Evolutionary conservation across 139 green algal genomes (phyloP), one percentile per base, ranked within the genome.

Genomic region (Tetraselmis chui): DNA sequence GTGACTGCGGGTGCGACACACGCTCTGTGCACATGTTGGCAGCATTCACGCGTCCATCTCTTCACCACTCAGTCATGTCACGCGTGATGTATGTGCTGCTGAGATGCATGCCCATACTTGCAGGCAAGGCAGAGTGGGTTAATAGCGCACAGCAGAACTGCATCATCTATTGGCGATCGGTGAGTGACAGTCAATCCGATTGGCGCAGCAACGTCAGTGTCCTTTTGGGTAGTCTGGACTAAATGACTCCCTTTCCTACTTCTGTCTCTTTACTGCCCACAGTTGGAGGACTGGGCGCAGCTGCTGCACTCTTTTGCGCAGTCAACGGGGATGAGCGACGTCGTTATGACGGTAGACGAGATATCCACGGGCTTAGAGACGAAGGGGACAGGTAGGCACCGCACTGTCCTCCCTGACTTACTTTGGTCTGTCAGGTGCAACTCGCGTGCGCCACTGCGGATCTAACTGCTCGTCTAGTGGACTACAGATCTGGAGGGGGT

Each of bases 321-420:
- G 23, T 84, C 31, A 0, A 88, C 78, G 22, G 92, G 89, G 28
- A 76, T 94, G 31, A 83, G 85, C 59, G 91, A 91, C 82, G 86
- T 77, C 2, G 91, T 95, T 25, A 92, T 94, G 81, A 91, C 87
- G 18, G 23, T 92, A 29, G 86, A 92, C 22, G 89, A 93, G 59
- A 76, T 92, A 29, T 45, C 77, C 22, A 28, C 31, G 0, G 89
- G 91, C 0, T 84, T 91, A 30, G 92, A 93, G 2, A 88, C 91
- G 32, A 29, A 77, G 0, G 91, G 92, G 1, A 95, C 89, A 79
- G 92, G 89, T 18, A 67, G n/a, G n/a, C n/a, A n/a, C n/a, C n/a
- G n/a, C n/a, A n/a, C n/a, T n/a, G n/a, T n/a, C n/a, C n/a, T n/a
- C n/a, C n/a, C n/a, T n/a, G n/a, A n/a, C n/a, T n/a, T n/a, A n/a